phyloP scores from a whole-genome alignment of 345 rosid genomes.

The Gossypium thurberi region DNA sequence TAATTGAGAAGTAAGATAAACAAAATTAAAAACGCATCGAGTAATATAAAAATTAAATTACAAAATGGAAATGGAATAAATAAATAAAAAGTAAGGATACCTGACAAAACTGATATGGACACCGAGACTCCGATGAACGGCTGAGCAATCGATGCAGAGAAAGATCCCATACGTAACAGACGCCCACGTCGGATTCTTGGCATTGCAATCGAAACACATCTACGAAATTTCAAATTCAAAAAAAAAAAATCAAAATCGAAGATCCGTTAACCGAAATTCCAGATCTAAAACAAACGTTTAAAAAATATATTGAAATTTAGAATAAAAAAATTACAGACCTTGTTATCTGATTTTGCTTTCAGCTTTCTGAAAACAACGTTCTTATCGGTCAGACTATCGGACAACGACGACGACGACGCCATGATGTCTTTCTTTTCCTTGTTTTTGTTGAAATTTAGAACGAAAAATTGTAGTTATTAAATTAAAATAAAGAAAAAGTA shows the following conservation, averaged over 20 bases:
- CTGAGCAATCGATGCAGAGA: slow-evolving; percentile 98
- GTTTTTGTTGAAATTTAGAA: background rate
- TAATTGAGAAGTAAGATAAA: background rate
- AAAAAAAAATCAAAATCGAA: slow-evolving; percentile 6
- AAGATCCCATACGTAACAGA: slow-evolving; percentile 97
- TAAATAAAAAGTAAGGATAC: slow-evolving; percentile 20
- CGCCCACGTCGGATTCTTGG: slow-evolving; percentile 97
- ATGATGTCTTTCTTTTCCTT: slow-evolving; percentile 16
- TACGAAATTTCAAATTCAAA: slow-evolving; percentile 12
- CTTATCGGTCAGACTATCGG: slow-evolving; percentile 61
- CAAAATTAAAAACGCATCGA: background rate
- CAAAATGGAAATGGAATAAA: background rate
- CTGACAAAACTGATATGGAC: slow-evolving; percentile 97
- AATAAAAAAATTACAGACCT: slow-evolving; percentile 38
- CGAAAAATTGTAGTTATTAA: background rate
- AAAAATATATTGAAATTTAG: background rate
- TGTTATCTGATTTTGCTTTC: slow-evolving; percentile 86
- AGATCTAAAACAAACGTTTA: slow-evolving; percentile 19
- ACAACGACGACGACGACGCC: slow-evolving; percentile 73
- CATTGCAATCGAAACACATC: slow-evolving; percentile 98
- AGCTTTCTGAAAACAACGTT: slow-evolving; percentile 69
- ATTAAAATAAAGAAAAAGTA: background rate
- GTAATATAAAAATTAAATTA: background rate
- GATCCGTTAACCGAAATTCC: slow-evolving; percentile 22
- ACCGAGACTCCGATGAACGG: slow-evolving; percentile 92